A percentile compares a stretch with the other conserved stretches of the same genome.
Evolutionary conservation across 495 filamentous ascomycete genomes (phyloP).

Genomic region (Hypoxylon subgilvum): DNA sequence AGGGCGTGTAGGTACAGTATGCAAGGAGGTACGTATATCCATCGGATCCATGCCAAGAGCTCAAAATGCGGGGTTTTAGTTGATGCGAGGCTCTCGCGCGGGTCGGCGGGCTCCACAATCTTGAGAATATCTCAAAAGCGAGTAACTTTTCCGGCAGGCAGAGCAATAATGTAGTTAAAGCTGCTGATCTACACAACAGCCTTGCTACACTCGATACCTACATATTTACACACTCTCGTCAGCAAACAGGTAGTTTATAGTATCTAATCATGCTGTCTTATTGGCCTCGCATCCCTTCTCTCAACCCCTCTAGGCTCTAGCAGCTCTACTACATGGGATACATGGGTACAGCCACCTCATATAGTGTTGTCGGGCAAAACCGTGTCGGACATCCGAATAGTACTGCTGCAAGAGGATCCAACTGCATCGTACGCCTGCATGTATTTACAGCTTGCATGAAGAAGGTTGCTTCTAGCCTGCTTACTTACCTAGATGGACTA

Average conservation of each 20-base stretch:
- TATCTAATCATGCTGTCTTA: no score
- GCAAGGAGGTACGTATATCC: neutral
- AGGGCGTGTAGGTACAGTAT: neutral
- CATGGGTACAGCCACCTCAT: no score
- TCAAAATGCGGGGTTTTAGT: conserved; percentile 36
- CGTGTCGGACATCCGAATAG: neutral
- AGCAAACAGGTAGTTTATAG: no score
- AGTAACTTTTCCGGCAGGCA: no score
- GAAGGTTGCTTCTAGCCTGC: neutral
- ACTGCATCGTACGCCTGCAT: conserved; percentile 1
- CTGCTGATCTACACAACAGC: no score
- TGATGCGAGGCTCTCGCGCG: conserved; percentile 1
- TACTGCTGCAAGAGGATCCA: neutral
- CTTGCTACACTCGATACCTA: no score
- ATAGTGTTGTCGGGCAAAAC: neutral
- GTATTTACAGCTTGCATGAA: neutral
- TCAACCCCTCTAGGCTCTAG: no score
- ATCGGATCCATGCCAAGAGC: conserved; percentile 18
- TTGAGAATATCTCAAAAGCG: neutral
- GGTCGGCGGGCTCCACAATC: neutral
- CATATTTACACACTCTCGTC: no score
- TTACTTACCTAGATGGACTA: neutral
- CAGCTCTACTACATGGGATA: no score
- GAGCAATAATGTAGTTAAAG: no score
- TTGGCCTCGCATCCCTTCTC: no score